Evolutionary conservation across 1,284 basidiomycete species (phyloP).

Genomic region (Peniophora sp.): DNA sequence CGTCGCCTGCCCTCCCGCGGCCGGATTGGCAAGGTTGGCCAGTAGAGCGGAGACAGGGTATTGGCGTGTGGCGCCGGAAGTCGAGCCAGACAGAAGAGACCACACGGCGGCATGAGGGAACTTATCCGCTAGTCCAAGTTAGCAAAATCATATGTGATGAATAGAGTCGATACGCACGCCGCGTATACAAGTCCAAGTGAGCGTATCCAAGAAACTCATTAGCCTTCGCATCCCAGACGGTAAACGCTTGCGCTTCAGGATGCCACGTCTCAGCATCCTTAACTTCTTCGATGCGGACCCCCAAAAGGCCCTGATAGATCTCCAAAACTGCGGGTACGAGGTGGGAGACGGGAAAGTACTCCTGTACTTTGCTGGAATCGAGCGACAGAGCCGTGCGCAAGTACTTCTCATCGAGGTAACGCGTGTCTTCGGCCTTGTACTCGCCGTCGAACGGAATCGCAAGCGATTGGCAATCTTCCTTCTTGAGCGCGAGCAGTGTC

Average conservation of each 20-base stretch:
- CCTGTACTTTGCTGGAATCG: constrained; percentile 72
- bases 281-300: constrained; percentile 63
- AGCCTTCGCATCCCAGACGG: constrained; percentile 73
- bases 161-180: constrained; percentile 33
- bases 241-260: constrained; percentile 71
- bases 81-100: constrained; percentile 57
- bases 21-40: constrained; percentile 80
- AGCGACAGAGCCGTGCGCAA: constrained; percentile 59
- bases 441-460: constrained; percentile 57
- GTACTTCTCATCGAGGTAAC: constrained; percentile 67
- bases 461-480: constrained; percentile 54
- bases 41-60: constrained; percentile 80
- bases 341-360: constrained; percentile 78
- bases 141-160: not conserved
- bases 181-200: constrained; percentile 83
- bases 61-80: constrained; percentile 45
- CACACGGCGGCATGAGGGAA: constrained; percentile 86
- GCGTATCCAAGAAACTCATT: constrained; percentile 75
- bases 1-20: constrained; percentile 70
- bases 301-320: constrained; percentile 75
- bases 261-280: constrained; percentile 60
- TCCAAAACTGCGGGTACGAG: constrained; percentile 74
- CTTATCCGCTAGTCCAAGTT: constrained; percentile 48
- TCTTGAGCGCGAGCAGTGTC: constrained; percentile 62
- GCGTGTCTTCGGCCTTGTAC: constrained; percentile 40